These are phyloP conservation scores for Penicillium paxilli DNA, from an alignment of 495 filamentous ascomycete species.

Conservation along the genomic window DNA sequence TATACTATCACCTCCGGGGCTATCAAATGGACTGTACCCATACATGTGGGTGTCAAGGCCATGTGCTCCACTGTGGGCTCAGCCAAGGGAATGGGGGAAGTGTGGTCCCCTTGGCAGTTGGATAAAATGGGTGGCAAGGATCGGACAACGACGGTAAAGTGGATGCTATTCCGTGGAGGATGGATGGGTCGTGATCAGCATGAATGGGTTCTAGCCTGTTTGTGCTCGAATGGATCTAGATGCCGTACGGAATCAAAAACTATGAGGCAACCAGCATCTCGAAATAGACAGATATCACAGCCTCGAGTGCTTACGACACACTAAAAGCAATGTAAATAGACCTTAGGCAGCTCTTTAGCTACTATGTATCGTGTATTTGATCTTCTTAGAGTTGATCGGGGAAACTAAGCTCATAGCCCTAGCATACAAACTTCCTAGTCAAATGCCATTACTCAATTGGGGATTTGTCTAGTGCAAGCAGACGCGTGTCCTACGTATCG, in stretches of 20 bases:
- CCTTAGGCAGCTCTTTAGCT: neutral
- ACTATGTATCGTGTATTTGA: neutral
- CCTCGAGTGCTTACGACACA: neutral
- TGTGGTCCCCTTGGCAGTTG: slow-evolving; percentile 16
- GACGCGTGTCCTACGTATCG: slow-evolving; percentile 17
- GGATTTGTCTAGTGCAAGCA: slow-evolving; percentile 4
- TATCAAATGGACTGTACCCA: slow-evolving; percentile 14
- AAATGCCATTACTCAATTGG: slow-evolving; percentile 10
- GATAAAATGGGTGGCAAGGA: slow-evolving; percentile 12
- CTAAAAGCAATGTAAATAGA: neutral
- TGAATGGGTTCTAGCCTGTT: neutral
- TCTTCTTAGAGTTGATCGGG: neutral
- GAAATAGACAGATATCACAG: neutral
- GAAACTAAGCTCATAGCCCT: neutral
- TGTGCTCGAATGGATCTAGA: neutral
- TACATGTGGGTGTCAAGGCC: slow-evolving; percentile 17
- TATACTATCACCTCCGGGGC: slow-evolving; percentile 9
- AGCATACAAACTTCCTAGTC: slow-evolving; percentile 7
- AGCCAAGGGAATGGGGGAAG: slow-evolving; percentile 9
- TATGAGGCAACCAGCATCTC: neutral
- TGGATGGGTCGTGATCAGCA: slow-evolving; percentile 6
- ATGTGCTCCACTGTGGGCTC: slow-evolving; percentile 31
- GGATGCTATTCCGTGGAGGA: slow-evolving; percentile 11
- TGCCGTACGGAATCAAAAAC: neutral
- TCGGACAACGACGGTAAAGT: slow-evolving; percentile 14